Evolutionary conservation across 495 filamentous ascomycete species (phyloP).

Genomic region (Penicillium coffeae): DNA sequence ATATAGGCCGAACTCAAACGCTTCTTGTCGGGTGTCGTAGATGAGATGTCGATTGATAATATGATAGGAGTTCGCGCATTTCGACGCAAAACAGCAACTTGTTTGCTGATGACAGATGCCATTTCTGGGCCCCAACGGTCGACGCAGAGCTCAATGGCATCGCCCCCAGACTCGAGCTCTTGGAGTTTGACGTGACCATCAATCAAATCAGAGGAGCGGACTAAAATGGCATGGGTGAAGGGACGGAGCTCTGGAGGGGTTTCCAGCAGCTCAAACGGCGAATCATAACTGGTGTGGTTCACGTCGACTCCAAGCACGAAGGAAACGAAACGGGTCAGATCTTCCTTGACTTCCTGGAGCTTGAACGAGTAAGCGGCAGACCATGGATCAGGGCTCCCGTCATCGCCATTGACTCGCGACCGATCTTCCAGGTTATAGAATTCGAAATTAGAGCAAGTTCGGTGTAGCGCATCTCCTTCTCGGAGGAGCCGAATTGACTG

Average conservation of each 20-base stretch:
- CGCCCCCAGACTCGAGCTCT: constrained; percentile 63
- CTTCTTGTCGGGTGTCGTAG: constrained; percentile 30
- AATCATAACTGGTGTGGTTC: constrained; percentile 56
- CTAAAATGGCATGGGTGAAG: constrained; percentile 62
- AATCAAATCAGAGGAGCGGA: constrained; percentile 59
- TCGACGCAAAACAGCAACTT: constrained; percentile 46
- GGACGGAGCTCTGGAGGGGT: constrained; percentile 62
- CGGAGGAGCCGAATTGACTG: constrained; percentile 49
- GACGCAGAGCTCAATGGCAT: constrained; percentile 70
- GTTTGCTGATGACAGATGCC: constrained; percentile 40
- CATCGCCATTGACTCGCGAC: constrained; percentile 25
- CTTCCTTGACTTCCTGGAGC: constrained; percentile 67
- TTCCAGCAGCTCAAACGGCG: constrained; percentile 66
- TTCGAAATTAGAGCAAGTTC: constrained; percentile 71
- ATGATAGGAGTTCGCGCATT: constrained; percentile 66
- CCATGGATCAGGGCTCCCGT: constrained; percentile 38
- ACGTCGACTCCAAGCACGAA: constrained; percentile 57
- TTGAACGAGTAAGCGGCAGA: constrained; percentile 60
- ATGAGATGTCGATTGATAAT: constrained; percentile 58
- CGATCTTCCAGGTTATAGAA: constrained; percentile 68
- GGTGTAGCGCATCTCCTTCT: constrained; percentile 51
- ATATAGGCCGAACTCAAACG: constrained; percentile 31
- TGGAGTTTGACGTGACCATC: constrained; percentile 52
- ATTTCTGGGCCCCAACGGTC: constrained; percentile 55
- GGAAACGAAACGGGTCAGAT: constrained; percentile 68